Evolutionary conservation across 1,284 basidiomycete genomes (phyloP), one percentile per base, ranked within the genome.

Genomic region (Sporisorium sorghi): DNA sequence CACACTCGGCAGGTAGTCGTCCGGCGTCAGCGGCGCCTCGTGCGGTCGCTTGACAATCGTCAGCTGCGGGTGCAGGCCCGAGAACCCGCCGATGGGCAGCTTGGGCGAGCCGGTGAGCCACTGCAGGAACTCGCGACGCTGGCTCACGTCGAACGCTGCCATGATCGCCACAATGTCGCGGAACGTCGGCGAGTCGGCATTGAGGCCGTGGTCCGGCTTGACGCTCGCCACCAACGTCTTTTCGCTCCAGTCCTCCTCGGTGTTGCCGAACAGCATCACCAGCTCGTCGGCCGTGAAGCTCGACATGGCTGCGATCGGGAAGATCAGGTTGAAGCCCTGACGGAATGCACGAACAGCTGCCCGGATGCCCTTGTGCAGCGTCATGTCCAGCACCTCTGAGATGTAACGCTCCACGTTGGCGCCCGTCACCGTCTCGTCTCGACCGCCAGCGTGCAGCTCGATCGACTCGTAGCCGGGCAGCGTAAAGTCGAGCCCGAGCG

Each of bases 151-250:
- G 81, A 93, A 97, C 54, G 89, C 88, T 0, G 92, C 87, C 90
- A 99, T 93, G 78, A 95, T 89, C 61, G 92, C 91, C 37, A 97
- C 86, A 66, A 99, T 88, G 81, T 94, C 91, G 46, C 90, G 90
- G 76, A 99, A 94, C 1, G 94, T 90, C 30, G 90, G 89, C 83
- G 93, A 96, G 84, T 98, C 96, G 21, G 92, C 90, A 75, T 95
- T 95, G 87, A 96, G 98, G 11, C 97, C 97, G 84, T 99, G 97
- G 82, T 99, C 97, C 11, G 97, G 96, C 85, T 98, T 98, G 86
- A 98, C 86, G 6, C 91, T 90, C 82, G 94, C 93, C 57, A 89
- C 90, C 46, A 99, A 88, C n/a, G 94, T 95, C 92, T 74, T 30
- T 64, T 81, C 77, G 66, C 59, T 78, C 79, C 85, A 81, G 50